A percentile compares a stretch with the other conserved stretches of the same genome.
These are phyloP conservation scores for Phytopythium cucurbitacearum DNA, from an alignment of 352 stramenopile genomes.

Conservation along the genomic window DNA sequence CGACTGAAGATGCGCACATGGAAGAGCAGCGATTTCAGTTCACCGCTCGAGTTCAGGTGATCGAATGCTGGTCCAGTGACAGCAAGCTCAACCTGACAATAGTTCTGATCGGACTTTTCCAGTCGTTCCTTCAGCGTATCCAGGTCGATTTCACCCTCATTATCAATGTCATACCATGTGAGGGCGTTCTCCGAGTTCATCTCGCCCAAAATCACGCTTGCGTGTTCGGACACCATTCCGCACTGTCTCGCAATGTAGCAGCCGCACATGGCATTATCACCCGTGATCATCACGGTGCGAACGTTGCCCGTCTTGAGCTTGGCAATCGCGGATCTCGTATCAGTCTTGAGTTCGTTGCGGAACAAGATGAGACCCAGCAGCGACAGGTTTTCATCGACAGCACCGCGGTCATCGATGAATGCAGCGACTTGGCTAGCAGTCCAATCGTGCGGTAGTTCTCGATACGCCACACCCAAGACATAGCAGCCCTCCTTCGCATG, in stretches of 20 bases:
- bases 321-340: conserved; percentile 49
- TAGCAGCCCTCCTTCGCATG: conserved; percentile 64
- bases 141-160: conserved; percentile 26
- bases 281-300: conserved; percentile 71
- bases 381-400: conserved; percentile 44
- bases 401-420: conserved; percentile 28
- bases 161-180: conserved; percentile 47
- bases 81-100: conserved; percentile 25
- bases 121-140: conserved; percentile 26
- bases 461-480: conserved; percentile 50
- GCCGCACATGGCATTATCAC: conserved; percentile 51
- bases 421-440: conserved; percentile 13
- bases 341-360: conserved; percentile 65
- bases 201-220: conserved; percentile 32
- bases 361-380: conserved; percentile 71
- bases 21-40: conserved; percentile 29
- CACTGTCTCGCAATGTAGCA: conserved; percentile 36
- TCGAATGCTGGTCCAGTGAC: conserved; percentile 37
- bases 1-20: conserved; percentile 42
- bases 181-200: conserved; percentile 28
- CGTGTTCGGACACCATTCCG: conserved; percentile 22
- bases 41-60: conserved; percentile 23
- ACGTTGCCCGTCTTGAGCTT: conserved; percentile 55
- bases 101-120: conserved; percentile 6
- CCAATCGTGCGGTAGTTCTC: conserved; percentile 16